Conservation (phyloP, 108 stramenopile genomes). For the Nitzschia palea region DNA sequence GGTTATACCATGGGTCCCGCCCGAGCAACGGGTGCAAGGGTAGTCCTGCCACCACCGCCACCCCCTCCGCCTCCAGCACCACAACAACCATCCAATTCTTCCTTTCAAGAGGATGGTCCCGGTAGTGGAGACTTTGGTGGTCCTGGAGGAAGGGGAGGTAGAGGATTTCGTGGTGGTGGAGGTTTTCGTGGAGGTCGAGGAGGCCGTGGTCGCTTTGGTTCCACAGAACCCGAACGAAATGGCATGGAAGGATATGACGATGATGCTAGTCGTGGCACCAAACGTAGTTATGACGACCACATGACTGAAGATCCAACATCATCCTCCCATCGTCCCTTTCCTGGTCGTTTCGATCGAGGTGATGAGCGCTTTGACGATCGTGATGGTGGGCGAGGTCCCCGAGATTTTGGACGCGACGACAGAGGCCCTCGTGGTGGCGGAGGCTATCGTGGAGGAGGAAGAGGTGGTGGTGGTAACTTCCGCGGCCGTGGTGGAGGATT, state of each 20-base stretch:
- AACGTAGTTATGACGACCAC: slow-evolving; percentile 35
- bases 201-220: slow-evolving; percentile 24
- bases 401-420: slow-evolving; percentile 14
- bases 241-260: slow-evolving; percentile 28
- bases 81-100: background rate
- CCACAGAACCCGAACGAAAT: slow-evolving; percentile 8
- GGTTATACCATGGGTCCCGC: slow-evolving; percentile 86
- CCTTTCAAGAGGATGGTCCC: background rate
- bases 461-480: slow-evolving; percentile 16
- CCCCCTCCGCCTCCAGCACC: background rate
- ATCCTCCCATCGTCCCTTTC: background rate
- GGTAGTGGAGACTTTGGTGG: background rate
- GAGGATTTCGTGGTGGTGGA: slow-evolving; percentile 12
- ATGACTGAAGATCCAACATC: background rate
- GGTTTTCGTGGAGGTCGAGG: slow-evolving; percentile 18
- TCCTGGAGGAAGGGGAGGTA: background rate
- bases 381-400: slow-evolving; percentile 18
- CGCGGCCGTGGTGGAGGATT: slow-evolving; percentile 14
- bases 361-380: slow-evolving; percentile 18
- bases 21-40: slow-evolving; percentile 21
- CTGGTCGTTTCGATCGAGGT: slow-evolving; percentile 12
- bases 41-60: background rate
- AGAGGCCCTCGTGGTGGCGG: slow-evolving; percentile 23
- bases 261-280: slow-evolving; percentile 39
- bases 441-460: slow-evolving; percentile 28